Evolutionary conservation across 2,329 filamentous ascomycete genomes (phyloP), one percentile per base, ranked within the genome.

Genomic region (Botryosphaeria dothidea): DNA sequence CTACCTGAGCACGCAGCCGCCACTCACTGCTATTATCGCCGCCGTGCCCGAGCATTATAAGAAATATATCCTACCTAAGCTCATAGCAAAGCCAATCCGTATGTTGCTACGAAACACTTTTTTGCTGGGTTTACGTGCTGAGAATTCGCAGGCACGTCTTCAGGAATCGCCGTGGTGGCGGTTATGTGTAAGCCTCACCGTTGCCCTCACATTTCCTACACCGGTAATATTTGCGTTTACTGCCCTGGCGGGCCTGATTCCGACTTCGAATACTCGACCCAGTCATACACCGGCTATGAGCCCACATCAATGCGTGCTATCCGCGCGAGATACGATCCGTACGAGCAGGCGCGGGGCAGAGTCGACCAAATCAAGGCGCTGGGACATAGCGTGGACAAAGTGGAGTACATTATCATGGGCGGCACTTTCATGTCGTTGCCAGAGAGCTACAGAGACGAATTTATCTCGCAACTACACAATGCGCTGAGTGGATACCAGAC

Each of bases 331-430:
- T 99, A 99, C 75, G 96, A 99, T 74, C 95, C 95, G 0, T 99
- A 97, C 71, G 95, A 99, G 79, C 95, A 99, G 82, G 95, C 95
- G 17, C 86, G 95, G 76, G 95, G 95, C 46, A 88, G 95, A 70
- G 94, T 99, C 5, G 96, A 99, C 72, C 95, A 99, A 80, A 92
- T 99, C 74, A 96, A 96, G 78, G 91, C 92, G 1, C 85, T 99
- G 0, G 95, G 95, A 0, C 95, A 99, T 78, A 97, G 92, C 51
- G 95, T 99, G 54, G 95, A 99, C 81, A 99, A 99, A 78, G 95
- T 99, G 25, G 95, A 99, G 82, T 99, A 98, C 78, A 99, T 99
- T 75, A 97, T 99, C 76, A 99, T 99, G 95, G 95, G 95, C 66
- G 95, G 95, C 69, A 99, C 95, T 0, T 99, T 99, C 80, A 99